Conservation (phyloP, 805 yeast species). For the Sugiyamaella boreocaroliniensis region DNA sequence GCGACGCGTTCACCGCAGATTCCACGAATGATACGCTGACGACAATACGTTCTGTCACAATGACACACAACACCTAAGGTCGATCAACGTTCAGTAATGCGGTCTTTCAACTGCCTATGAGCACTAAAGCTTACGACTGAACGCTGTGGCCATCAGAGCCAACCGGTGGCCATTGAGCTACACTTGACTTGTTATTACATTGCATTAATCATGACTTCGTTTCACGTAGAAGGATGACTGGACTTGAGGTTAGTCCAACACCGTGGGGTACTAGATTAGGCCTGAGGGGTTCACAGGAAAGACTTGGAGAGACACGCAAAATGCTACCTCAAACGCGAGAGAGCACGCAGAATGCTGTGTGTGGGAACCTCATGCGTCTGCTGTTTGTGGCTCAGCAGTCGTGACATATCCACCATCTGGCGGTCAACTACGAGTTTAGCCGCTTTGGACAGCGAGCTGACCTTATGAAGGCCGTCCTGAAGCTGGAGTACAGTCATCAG, state of each 20-base stretch:
- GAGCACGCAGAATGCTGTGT: slow-evolving; percentile 15
- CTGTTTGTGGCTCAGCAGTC: background rate
- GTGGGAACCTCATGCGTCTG: slow-evolving; percentile 1
- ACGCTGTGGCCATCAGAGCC: too few species aligned
- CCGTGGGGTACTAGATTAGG: too few species aligned
- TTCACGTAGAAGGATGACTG: background rate
- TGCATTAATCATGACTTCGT: background rate
- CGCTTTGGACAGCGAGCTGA: slow-evolving; percentile 18
- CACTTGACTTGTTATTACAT: too few species aligned
- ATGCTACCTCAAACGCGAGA: slow-evolving; percentile 10
- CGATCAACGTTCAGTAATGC: too few species aligned
- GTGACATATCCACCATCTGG: slow-evolving; percentile 13
- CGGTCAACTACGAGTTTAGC: slow-evolving; percentile 18
- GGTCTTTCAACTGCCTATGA: too few species aligned
- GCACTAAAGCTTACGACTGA: too few species aligned
- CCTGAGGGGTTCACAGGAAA: too few species aligned
- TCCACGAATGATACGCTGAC: background rate
- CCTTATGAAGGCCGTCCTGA: slow-evolving; percentile 20
- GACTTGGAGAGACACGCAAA: too few species aligned
- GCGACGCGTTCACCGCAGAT: background rate
- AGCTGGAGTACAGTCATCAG: background rate
- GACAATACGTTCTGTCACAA: too few species aligned
- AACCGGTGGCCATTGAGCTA: too few species aligned
- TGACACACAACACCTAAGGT: background rate
- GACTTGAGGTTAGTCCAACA: too few species aligned